Evolutionary conservation across 257 asterid genomes (phyloP).

Genomic region (Haberlea rhodopensis): DNA sequence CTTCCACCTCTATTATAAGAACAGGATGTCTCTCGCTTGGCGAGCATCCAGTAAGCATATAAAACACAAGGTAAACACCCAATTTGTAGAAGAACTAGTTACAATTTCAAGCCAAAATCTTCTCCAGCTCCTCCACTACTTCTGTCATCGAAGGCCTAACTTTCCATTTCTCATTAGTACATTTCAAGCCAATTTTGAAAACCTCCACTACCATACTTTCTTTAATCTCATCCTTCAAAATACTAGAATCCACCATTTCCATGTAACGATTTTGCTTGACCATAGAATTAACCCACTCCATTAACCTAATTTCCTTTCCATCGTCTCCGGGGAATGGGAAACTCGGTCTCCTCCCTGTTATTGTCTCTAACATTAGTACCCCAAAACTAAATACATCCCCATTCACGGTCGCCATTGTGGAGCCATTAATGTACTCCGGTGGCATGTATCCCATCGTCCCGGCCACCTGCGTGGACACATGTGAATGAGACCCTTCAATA

Average conservation of each 20-base stretch:
- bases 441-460: conserved; percentile 98
- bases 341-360: conserved; percentile 67
- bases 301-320: conserved; percentile 62
- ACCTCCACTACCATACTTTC: conserved; percentile 40
- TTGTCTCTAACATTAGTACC: conserved; percentile 60
- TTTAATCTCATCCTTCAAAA: conserved; percentile 35
- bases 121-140: conserved; percentile 48
- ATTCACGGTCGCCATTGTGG: conserved; percentile 48
- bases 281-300: conserved; percentile 59
- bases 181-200: conserved; percentile 50
- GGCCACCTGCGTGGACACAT: conserved; percentile 85
- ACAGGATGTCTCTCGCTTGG: too few relatives aligned
- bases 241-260: conserved; percentile 65
- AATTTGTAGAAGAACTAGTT: neutral
- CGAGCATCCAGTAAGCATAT: too few relatives aligned
- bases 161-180: conserved; percentile 42
- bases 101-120: conserved; percentile 21
- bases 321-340: conserved; percentile 60
- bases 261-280: conserved; percentile 30
- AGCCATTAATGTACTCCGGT: conserved; percentile 70
- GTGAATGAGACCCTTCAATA: conserved; percentile 60
- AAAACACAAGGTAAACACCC: neutral
- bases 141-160: conserved; percentile 59
- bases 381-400: conserved; percentile 91
- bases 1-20: too few relatives aligned